These are phyloP conservation scores for Nitzschia sp. DNA, from an alignment of 108 stramenopile genomes.

Conservation along the genomic window DNA sequence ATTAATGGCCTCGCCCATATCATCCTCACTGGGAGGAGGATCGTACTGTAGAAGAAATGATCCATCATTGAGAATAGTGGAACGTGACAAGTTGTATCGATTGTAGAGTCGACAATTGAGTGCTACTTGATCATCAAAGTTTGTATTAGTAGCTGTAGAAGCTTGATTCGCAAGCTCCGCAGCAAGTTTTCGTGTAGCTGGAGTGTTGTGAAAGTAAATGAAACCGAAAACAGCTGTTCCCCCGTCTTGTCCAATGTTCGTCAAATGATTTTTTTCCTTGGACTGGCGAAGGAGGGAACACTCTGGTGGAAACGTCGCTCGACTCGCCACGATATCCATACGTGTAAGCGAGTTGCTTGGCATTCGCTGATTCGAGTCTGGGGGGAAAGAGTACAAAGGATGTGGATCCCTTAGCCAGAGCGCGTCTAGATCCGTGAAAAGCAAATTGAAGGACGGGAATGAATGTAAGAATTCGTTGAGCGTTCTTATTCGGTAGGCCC, in stretches of 20 bases:
- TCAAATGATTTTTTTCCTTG: background rate
- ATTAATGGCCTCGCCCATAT: background rate
- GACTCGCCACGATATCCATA: conserved; percentile 1
- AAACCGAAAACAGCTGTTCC: conserved; percentile 7
- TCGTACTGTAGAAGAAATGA: conserved; percentile 1
- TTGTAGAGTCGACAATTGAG: background rate
- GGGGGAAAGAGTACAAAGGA: background rate
- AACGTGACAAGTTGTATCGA: background rate
- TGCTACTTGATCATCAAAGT: conserved; percentile 3
- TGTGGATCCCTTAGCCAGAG: background rate
- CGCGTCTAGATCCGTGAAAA: conserved; percentile 2
- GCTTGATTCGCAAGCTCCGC: background rate
- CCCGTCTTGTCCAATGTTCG: background rate
- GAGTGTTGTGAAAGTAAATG: conserved; percentile 7
- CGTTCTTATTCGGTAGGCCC: conserved; percentile 3
- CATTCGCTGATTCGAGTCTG: background rate
- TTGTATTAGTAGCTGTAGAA: background rate
- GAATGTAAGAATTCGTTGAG: conserved; percentile 6
- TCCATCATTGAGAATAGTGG: background rate
- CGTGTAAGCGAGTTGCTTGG: background rate
- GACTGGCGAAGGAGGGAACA: background rate
- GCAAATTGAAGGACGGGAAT: background rate
- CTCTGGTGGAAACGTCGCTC: background rate
- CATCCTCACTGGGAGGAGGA: background rate
- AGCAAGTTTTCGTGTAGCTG: background rate